phyloP scores from a whole-genome alignment of 345 rosid genomes.

The Bruguiera sexangula region DNA sequence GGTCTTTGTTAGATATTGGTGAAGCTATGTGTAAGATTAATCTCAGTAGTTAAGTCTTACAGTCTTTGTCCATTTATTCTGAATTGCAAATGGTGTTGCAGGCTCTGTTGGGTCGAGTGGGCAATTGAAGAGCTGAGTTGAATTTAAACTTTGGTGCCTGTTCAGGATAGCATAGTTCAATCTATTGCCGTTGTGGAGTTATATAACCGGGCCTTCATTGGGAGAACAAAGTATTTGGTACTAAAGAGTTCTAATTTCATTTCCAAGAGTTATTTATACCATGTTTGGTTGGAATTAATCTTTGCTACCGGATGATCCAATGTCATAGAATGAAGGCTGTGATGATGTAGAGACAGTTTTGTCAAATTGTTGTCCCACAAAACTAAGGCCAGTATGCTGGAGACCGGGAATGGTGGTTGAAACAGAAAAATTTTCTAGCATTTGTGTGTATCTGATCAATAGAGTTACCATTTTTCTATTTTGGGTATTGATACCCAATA shows the following conservation, averaged over 20 bases:
- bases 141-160: constrained; percentile 29
- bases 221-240: constrained; percentile 23
- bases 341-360: not conserved
- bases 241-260: constrained; percentile 24
- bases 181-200: constrained; percentile 28
- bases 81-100: constrained; percentile 47
- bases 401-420: not conserved
- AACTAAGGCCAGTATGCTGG: not conserved
- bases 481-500: constrained; percentile 1
- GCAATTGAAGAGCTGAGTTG: constrained; percentile 38
- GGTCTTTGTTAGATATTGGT: no score
- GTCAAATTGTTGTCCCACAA: no score
- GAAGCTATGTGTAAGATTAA: constrained; percentile 21
- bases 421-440: not conserved
- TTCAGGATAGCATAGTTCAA: constrained; percentile 29
- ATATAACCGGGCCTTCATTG: constrained; percentile 13
- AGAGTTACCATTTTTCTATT: not conserved
- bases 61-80: constrained; percentile 29
- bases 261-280: constrained; percentile 17
- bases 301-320: constrained; percentile 11
- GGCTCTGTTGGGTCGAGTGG: constrained; percentile 36
- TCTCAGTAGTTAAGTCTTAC: constrained; percentile 31
- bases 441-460: not conserved
- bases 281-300: constrained; percentile 17
- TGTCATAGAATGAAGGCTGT: constrained; percentile 10